Base-by-base conservation (phyloP, 2,329 filamentous ascomycete species). In the Ophiostoma himal-ulmi region DNA sequence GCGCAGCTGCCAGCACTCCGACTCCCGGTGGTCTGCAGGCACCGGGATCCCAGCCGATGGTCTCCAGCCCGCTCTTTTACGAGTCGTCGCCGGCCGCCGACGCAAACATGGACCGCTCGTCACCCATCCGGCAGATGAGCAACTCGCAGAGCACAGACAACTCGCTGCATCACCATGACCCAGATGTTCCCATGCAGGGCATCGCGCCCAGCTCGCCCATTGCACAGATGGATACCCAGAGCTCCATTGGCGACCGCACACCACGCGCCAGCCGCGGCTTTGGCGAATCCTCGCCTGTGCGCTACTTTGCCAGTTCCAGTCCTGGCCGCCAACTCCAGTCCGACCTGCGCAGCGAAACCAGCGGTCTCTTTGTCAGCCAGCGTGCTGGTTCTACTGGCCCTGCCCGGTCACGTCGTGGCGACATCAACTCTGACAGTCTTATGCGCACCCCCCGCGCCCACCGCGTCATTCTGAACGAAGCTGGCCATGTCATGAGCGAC, bases 241-340 rank as follows among this genome's bases (percentile, higher is more conserved):
- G 83, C 71, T 75, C 74, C 76, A 83, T 81, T 75, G 88, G 86
- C 69, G 88, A 91, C 74, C 84, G 88, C 72, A 94, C 91, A 57
- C 91, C 91, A 8, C 85, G 89, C 77, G 90, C 91, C 8, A 89
- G 85, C 73, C 83, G 81, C 67, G 84, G 81, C 20, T 65, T 65
- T 39, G 62, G 62, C 20, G 94, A 94, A 77, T 98, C 94, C 0
- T 98, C 94, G 0, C 94, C 94, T 1, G 92, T 98, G 75, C 88
- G 89, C 78, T 98, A 97, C 78, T 92, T 92, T 70, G 89, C 93
- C 48, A 97, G 93, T 79, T 97, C 94, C 52, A 96, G 92, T 77
- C 92, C 93, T 36, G 89, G 88, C n/a, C 88, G 87, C 68, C 70
- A 77, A 81, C 68, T 71, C 17, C 88, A 89, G 74, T 90, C 91